These are phyloP conservation scores for Epichloe aotearoae DNA, from an alignment of 2,329 filamentous ascomycete genomes.

Conservation along the genomic window DNA sequence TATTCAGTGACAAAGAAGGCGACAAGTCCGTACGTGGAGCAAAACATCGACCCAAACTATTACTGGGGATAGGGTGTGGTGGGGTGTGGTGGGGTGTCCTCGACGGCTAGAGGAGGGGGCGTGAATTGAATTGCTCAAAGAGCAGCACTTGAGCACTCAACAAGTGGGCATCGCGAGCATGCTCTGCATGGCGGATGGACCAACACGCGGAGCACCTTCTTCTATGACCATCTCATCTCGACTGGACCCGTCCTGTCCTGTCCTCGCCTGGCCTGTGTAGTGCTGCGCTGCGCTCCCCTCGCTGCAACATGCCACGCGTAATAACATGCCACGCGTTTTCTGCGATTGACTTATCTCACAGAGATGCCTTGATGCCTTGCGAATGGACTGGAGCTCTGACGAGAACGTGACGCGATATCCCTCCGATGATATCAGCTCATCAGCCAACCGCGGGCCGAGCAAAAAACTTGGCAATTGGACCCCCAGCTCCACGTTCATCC, in stretches of 20 bases:
- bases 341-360: neutral
- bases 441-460: neutral
- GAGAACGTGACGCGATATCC: neutral
- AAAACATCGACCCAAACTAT: neutral
- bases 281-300: neutral
- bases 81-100: no score
- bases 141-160: neutral
- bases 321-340: no score
- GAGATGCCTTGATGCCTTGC: neutral
- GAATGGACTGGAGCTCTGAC: neutral
- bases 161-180: no score
- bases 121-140: neutral
- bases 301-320: neutral
- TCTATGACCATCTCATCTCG: no score
- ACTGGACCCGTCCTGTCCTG: no score
- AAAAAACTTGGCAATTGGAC: neutral
- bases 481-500: neutral
- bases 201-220: no score
- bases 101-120: constrained; percentile 2
- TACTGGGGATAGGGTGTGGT: constrained; percentile 1
- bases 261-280: neutral
- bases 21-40: neutral
- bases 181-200: no score
- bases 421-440: neutral
- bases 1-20: constrained; percentile 9